Percentiles rank a stretch among this genome's conserved stretches.
These are phyloP conservation scores for Talaromyces verruculosus DNA, from an alignment of 2,329 filamentous ascomycete species.

Conservation along the genomic window DNA sequence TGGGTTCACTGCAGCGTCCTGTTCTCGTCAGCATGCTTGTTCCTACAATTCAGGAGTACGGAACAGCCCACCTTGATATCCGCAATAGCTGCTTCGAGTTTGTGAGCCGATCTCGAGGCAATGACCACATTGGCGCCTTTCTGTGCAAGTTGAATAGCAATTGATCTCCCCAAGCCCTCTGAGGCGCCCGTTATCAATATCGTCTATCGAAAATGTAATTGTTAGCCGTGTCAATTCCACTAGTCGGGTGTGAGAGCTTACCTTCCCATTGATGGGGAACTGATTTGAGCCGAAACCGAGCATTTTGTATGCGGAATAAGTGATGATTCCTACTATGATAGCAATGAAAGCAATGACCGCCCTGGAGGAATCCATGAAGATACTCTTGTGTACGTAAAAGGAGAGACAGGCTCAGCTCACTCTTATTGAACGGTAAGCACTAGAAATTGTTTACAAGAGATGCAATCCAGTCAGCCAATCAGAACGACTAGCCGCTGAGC, in stretches of 20 bases:
- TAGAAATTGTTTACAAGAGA: neutral
- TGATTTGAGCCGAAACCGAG: constrained; percentile 57
- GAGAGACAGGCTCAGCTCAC: neutral
- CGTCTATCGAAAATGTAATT: constrained; percentile 58
- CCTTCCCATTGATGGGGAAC: constrained; percentile 82
- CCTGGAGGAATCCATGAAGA: constrained; percentile 28
- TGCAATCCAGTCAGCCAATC: neutral
- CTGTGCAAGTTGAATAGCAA: constrained; percentile 70
- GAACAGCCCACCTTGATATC: constrained; percentile 59
- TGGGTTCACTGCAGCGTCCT: constrained; percentile 66
- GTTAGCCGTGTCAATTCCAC: neutral
- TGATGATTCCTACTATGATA: constrained; percentile 35
- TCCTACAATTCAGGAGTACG: neutral
- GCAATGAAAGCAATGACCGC: constrained; percentile 33
- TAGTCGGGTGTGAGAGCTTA: constrained; percentile 41
- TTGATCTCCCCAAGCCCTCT: constrained; percentile 82
- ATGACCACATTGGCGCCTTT: constrained; percentile 87
- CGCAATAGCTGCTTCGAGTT: constrained; percentile 69
- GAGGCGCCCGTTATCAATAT: constrained; percentile 87
- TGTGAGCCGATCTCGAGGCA: constrained; percentile 72
- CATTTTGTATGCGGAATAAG: constrained; percentile 41
- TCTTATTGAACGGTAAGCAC: neutral
- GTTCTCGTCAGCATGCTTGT: constrained; percentile 20
- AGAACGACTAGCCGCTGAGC: too few species aligned
- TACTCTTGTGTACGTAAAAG: neutral